These are phyloP conservation scores for Stachybotrys chlorohalonatus DNA, from an alignment of 2,329 filamentous ascomycete species.

Conservation along the genomic window DNA sequence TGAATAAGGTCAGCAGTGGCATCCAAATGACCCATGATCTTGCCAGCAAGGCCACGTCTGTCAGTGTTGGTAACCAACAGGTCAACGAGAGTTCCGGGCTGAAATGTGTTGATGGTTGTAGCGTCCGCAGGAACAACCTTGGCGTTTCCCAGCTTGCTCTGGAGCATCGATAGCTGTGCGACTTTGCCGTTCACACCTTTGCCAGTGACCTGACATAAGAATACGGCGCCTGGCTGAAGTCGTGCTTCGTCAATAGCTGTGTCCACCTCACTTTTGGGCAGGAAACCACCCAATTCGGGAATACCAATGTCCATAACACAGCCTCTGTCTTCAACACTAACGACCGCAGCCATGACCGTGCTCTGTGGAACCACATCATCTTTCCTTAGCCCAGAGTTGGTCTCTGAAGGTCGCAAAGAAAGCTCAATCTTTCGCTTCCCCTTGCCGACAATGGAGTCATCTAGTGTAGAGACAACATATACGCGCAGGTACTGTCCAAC, in stretches of 20 bases:
- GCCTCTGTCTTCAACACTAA: conserved; percentile 93
- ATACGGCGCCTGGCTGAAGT: conserved; percentile 74
- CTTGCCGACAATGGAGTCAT: conserved; percentile 52
- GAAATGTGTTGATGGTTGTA: conserved; percentile 79
- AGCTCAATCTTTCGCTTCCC: conserved; percentile 78
- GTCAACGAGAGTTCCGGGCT: conserved; percentile 86
- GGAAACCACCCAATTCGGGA: conserved; percentile 66
- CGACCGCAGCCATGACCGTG: conserved; percentile 78
- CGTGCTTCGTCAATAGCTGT: conserved; percentile 52
- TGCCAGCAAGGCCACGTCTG: conserved; percentile 69
- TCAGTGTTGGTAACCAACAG: conserved; percentile 71
- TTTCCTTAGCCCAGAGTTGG: conserved; percentile 66
- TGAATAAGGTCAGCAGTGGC: conserved; percentile 87
- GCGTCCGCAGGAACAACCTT: conserved; percentile 62
- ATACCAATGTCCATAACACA: conserved; percentile 88
- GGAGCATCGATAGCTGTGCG: conserved; percentile 72
- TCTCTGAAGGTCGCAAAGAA: conserved; percentile 67
- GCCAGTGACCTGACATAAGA: conserved; percentile 72
- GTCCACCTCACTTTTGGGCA: conserved; percentile 76
- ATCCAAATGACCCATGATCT: conserved; percentile 85
- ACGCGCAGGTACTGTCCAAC: conserved; percentile 84
- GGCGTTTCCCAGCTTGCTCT: conserved; percentile 58
- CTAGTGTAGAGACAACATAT: conserved; percentile 69
- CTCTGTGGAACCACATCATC: conserved; percentile 66
- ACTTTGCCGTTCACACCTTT: conserved; percentile 72